phyloP scores from a whole-genome alignment of 2,329 filamentous ascomycete species.

The Basipetospora chlamydospora region DNA sequence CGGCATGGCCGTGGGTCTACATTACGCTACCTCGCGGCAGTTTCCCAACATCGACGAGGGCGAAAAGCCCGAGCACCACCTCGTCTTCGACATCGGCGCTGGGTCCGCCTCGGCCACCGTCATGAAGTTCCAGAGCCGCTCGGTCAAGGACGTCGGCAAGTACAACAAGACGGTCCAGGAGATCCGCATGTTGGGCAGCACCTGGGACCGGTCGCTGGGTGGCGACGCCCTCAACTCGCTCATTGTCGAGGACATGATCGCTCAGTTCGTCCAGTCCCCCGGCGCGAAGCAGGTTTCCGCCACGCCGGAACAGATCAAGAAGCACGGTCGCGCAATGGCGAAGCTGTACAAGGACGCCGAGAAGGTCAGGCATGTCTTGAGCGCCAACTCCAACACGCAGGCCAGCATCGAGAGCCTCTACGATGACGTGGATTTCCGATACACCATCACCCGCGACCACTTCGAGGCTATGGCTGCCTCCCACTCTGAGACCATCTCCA shows the following conservation, averaged over 20 bases:
- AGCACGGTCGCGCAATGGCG: constrained; percentile 70
- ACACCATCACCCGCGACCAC: constrained; percentile 65
- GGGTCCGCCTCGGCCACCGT: constrained; percentile 86
- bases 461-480: constrained; percentile 67
- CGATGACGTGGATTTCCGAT: constrained; percentile 85
- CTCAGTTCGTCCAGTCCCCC: constrained; percentile 58
- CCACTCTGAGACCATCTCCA: constrained; percentile 53
- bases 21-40: constrained; percentile 83
- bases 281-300: constrained; percentile 51
- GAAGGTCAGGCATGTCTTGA: constrained; percentile 73
- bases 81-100: constrained; percentile 96
- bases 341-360: constrained; percentile 92
- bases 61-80: constrained; percentile 75
- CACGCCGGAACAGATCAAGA: constrained; percentile 47
- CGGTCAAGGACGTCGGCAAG: constrained; percentile 80
- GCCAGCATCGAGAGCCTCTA: constrained; percentile 79
- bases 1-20: constrained; percentile 79
- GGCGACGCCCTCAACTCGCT: constrained; percentile 80
- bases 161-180: constrained; percentile 97
- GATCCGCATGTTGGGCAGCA: constrained; percentile 71
- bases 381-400: constrained; percentile 74
- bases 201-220: constrained; percentile 81
- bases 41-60: constrained; percentile 77
- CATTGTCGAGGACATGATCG: constrained; percentile 78
- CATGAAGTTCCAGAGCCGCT: constrained; percentile 75